Evolutionary conservation across 352 stramenopile genomes (phyloP), one percentile per base, ranked within the genome.

Genomic region (Globisporangium uncinulatum): DNA sequence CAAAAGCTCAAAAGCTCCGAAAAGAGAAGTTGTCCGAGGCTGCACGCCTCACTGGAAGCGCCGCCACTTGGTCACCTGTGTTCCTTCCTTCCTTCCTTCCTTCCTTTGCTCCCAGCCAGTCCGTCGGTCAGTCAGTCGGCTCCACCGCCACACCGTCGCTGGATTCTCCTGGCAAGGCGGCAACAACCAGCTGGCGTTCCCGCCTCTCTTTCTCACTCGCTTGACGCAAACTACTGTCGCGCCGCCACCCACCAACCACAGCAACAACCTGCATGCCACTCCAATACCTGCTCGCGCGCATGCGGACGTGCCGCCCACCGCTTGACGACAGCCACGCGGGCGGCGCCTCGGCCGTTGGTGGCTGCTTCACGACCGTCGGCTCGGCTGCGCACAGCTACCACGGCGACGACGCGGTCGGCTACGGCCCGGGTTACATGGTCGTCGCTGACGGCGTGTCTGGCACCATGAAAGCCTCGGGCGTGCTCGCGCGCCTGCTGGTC

Each of bases 391-490:
- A 93, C 68, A 83, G 70, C 56, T 95, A 91, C 66, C 83, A 94
- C 52, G 86, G 83, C 39, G 86, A 95, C 66, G 86, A 95, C 56
- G 86, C 86, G 1, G 79, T 93, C 20, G 86, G 83, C n/a, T 95
- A 87, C 59, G 86, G 86, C 0, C 81, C 83, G 3, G 69, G 77
- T 43, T 95, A 89, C 69, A 93, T 95, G 83, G 83, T 93, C 20
- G 76, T 93, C 19, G 81, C 83, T 2, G 86, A 95, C 67, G 86
- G 86, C 51, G 86, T 95, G 21, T 94, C 86, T 3, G 83, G 86
- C 39, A 95, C 86, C 11, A 83, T 86, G 63, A 95, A 95, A 63
- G 79, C 83, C 2, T 92, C 81, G 11, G 83, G 83, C 42, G 82
- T 92, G 54, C 75, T 95, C 17, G 86, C 83, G 39, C 71, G 79